These are phyloP conservation scores for Amphicarpaea edgeworthii DNA, from an alignment of 306 rosid genomes.

Conservation along the genomic window DNA sequence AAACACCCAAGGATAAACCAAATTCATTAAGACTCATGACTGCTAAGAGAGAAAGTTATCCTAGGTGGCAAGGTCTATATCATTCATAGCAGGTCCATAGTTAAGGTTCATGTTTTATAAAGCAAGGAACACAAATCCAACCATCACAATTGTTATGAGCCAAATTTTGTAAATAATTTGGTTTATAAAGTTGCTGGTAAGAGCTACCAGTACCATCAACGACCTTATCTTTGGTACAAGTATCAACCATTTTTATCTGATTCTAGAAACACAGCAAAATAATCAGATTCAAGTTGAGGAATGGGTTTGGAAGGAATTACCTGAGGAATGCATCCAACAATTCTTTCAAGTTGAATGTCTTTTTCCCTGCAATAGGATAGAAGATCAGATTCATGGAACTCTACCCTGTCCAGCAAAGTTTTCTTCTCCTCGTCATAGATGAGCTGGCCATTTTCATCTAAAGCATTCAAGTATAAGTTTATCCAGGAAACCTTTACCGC, in stretches of 20 bases:
- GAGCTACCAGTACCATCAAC: conserved; percentile 27
- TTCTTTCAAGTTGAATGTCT: conserved; percentile 84
- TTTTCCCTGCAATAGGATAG: conserved; percentile 77
- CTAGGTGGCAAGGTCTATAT: conserved; percentile 13
- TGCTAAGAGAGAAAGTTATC: conserved; percentile 5
- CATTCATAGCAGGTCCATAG: background rate
- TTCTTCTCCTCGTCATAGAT: conserved; percentile 78
- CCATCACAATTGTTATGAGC: background rate
- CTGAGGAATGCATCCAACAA: conserved; percentile 99
- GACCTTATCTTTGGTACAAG: conserved; percentile 11
- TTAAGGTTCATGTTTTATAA: conserved; percentile 12
- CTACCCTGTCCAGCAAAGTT: conserved; percentile 91
- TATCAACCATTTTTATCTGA: conserved; percentile 19
- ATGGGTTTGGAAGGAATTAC: no score
- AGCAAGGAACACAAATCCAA: conserved; percentile 3
- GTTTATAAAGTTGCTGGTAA: background rate
- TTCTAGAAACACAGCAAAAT: conserved; percentile 28
- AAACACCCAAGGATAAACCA: conserved; percentile 30
- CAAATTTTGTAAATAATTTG: background rate
- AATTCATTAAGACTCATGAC: conserved; percentile 21
- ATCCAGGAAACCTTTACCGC: conserved; percentile 91
- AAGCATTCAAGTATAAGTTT: conserved; percentile 87
- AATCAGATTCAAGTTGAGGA: no score
- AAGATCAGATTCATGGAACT: conserved; percentile 96
- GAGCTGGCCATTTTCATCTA: conserved; percentile 82